Evolutionary conservation across 2,329 filamentous ascomycete genomes (phyloP), one percentile per base, ranked within the genome.

Genomic region (Colletotrichum australisinense): DNA sequence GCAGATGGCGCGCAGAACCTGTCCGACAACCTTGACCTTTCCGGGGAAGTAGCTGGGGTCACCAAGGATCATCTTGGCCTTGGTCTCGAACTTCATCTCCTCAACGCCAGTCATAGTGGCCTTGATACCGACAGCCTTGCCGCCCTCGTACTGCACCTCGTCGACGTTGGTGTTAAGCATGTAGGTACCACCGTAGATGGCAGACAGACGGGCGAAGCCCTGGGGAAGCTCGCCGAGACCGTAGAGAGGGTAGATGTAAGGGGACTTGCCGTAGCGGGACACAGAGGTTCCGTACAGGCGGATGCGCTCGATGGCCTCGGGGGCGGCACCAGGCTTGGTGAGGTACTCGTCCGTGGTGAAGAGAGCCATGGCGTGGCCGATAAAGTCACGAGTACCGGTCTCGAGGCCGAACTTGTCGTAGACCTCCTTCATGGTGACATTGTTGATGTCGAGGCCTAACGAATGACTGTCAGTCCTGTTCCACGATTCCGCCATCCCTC

Each of bases 211-310:
- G 76, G 97, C 97, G 80, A 99, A 99, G 73, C 96, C 96, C 86
- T 99, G 97, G 46, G 97, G 97, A 69, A 99, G 93, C 87, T 99
- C 97, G 82, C 94, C 97, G 63, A 99, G 92, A 75, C 97, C 97
- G 86, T 99, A 99, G 38, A 98, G 92, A 62, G 97, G 97, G 89
- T 99, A 99, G 87, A 99, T 98, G 88, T 98, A 99, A 58, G 97
- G 97, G 14, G 95, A 98, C 86, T 98, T 98, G 85, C 97, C 97
- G 85, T 98, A 98, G 76, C 96, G 92, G 65, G 95, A 95, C 85
- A 99, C 97, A 35, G 95, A 98, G 90, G 98, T 98, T 78, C 96
- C 97, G 85, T 99, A 99, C 59, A 99, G 90, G 77, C 94, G 92
- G 83, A 99, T 98, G 79, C 96, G 95, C 84, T 96, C 91, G 78